Evolutionary conservation across 805 yeast species (phyloP), one percentile per base, ranked within the genome.

Genomic region (Isabelozyma pseudorhagii): DNA sequence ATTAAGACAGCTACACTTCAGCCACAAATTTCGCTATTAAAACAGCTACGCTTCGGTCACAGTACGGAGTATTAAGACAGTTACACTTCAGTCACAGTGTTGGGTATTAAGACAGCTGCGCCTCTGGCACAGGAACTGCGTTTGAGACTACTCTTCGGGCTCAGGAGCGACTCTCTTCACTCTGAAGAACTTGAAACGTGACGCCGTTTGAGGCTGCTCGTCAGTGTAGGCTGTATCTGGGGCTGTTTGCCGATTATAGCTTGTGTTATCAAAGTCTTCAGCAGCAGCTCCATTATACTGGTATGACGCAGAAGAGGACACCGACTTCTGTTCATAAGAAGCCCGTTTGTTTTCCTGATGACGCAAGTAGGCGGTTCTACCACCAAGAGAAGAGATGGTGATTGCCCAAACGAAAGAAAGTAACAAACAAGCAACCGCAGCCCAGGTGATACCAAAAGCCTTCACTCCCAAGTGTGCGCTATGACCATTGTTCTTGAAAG

Each of bases 361-460:
- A 13, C 27, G 25, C 8, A 10, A 13, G 9, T 11, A 25, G 14
- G n/a, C 27, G 10, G 4, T 8, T 17, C 38, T 34, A 10, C 39
- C 48, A 18, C 28, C 44, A 10, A 49, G 21, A 47, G 50, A 43
- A 36, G 48, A 21, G 17, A 42, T 45, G 18, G 46, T 49, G 38
- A 51, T 45, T 5, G 47, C 15, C 31, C 50, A 45, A 13, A 46
- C 29, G 34, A 52, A 48, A 42, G 56, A 48, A 11, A 54, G 40
- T 11, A 54, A 44, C 31, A 54, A 53, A 18, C 50, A 44, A 47
- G 55, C 50, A 8, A 75, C 75, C 5, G 79, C 63, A 4, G 84
- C 64, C 96, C 96, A 88, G 38, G 82, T 67, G 51, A 85, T 78
- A 11, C 82, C 89, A 63, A 86, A 73, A 63, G 77, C 69, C 40